Conservation (phyloP, 2,329 filamentous ascomycete species). For the Trichoderma guizhouense region DNA sequence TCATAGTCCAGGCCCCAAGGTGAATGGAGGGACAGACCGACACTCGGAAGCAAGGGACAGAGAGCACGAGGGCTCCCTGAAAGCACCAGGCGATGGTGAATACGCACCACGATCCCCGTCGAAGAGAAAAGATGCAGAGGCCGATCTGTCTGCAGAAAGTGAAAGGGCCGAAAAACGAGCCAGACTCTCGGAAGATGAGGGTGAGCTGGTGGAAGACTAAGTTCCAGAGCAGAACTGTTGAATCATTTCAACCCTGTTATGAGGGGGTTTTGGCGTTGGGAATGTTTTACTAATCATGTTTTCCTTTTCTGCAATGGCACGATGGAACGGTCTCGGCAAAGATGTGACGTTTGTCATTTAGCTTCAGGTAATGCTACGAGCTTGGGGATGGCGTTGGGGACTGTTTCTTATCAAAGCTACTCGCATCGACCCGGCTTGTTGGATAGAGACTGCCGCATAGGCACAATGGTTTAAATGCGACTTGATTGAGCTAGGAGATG, state of each 20-base stretch:
- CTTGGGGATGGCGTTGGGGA: slow-evolving; percentile 10
- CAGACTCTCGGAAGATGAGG: slow-evolving; percentile 47
- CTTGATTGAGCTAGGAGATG: not conserved
- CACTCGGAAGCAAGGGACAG: slow-evolving; percentile 28
- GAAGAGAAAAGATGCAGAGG: slow-evolving; percentile 43
- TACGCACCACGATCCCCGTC: slow-evolving; percentile 35
- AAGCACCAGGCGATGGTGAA: slow-evolving; percentile 32
- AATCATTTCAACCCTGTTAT: not conserved
- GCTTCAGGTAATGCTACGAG: slow-evolving; percentile 6
- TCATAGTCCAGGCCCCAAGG: slow-evolving; percentile 43
- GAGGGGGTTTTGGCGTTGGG: slow-evolving; percentile 8
- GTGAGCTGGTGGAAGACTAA: slow-evolving; percentile 42
- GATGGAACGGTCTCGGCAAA: slow-evolving; percentile 1
- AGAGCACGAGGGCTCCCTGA: slow-evolving; percentile 29
- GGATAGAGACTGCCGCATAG: slow-evolving; percentile 18
- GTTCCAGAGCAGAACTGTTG: not conserved
- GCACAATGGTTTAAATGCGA: slow-evolving; percentile 8
- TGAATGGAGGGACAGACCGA: slow-evolving; percentile 40
- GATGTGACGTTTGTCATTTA: not conserved
- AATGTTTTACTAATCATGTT: not conserved
- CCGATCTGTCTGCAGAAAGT: slow-evolving; percentile 31
- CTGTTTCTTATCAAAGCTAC: not conserved
- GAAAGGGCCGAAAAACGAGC: slow-evolving; percentile 43
- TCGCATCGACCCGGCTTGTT: slow-evolving; percentile 4
- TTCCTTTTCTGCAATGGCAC: not conserved